Conservation (phyloP, 176 grass and related monocot species). For the Oryza meridionalis region DNA sequence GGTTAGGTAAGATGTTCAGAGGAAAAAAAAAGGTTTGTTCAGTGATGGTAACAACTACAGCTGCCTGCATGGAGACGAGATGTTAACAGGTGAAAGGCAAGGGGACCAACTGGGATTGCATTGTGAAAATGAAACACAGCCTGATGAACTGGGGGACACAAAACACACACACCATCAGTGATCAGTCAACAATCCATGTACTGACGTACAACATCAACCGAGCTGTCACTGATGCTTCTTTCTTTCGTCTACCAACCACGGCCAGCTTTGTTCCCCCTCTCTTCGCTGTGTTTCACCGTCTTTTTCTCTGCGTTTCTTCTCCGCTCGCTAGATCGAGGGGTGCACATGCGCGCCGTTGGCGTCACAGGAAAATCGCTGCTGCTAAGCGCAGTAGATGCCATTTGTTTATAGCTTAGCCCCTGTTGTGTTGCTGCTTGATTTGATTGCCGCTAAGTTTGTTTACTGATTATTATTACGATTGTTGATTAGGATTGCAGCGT, state of each 20-base stretch:
- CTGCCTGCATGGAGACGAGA: constrained; percentile 48
- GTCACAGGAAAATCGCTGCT: neutral
- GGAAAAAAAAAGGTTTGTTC: neutral
- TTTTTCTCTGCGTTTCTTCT: neutral
- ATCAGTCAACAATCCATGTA: neutral
- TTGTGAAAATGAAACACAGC: neutral
- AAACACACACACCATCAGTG: neutral
- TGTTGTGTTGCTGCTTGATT: neutral
- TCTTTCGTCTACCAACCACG: neutral
- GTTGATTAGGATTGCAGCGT: neutral
- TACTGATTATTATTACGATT: neutral
- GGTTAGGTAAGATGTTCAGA: neutral
- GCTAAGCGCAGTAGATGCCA: neutral
- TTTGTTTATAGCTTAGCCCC: constrained; percentile 3
- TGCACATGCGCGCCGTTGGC: neutral
- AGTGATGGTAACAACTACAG: neutral
- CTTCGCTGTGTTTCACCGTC: neutral
- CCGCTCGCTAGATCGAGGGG: neutral
- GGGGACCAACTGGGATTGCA: constrained; percentile 31
- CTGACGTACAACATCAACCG: neutral
- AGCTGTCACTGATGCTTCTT: constrained; percentile 27
- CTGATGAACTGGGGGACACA: neutral
- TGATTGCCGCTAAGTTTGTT: neutral
- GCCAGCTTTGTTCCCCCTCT: neutral
- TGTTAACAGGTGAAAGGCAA: constrained; percentile 38